Evolutionary conservation across 2,329 filamentous ascomycete species (phyloP), one percentile per base, ranked within the genome.

Genomic region (Pseudogymnoascus verrucosus): DNA sequence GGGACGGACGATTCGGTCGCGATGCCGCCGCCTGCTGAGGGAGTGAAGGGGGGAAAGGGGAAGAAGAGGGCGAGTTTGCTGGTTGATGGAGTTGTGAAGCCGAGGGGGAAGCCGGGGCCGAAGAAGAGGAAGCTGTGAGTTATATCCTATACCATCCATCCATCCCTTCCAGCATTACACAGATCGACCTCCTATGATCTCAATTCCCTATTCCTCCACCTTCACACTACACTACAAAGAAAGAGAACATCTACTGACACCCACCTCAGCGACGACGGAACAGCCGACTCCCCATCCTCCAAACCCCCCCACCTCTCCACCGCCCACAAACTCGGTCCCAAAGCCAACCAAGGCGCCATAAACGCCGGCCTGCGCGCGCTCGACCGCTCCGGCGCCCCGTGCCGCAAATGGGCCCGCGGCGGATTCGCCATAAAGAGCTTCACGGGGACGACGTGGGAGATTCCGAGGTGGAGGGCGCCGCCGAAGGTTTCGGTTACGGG

Each of bases 111-210:
- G 79, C 93, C 95, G 5, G 93, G 93, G 5, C 93, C 93, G 0
- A 98, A 97, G 84, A 96, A 97, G 85, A 96, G 96, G 80, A 88
- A 89, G 82, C 78, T 96, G 93, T 97, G 89, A 79, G 92, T 89
- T 64, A 28, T 31, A 44, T 47, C 39, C 61, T 54, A 39, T 65
- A 42, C 62, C 62, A 62, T 51, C 40, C 37, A 40, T 62, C 5
- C 37, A 31, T 51, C 51, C 47, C 61, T 28, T 63, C 54, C 31
- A 0, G 40, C 37, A 31, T 12, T 34, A 28, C 14, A n/a, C 19
- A 26, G 26, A 28, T 28, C 26, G 26, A 28, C 5, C 26, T 28
- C 26, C 5, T 6, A 6, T 8, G 28, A 31, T 31, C 28, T 31
- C 59, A 31, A 10, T 23, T 26, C 40, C 51, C 60, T 16, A 34